Base-by-base conservation (phyloP, 257 asterid species). In the Paulownia fortunei region DNA sequence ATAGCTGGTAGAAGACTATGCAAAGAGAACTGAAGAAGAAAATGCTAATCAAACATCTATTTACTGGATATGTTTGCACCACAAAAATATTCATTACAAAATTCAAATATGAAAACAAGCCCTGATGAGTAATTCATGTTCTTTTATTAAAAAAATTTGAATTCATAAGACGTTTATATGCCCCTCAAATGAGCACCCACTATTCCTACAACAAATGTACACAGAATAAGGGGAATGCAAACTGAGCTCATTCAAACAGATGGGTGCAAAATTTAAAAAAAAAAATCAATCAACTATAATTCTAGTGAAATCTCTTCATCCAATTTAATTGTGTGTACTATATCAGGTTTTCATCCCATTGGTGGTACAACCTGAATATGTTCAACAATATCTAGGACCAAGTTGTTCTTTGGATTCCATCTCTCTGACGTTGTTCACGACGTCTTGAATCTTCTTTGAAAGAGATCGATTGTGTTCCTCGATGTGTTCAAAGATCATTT, bases 401-500 rank as follows among this genome's bases (percentile, higher is more conserved):
- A 61, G 72, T 51, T 83, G 91, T 65, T 91, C 92, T 63, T 76
- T 85, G 26, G 95, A 86, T 81, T 92, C 98, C 83, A 94, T 80
- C 72, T 89, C 96, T 82, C 94, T 87, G 11, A 92, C 97, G 82
- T 84, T 89, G 83, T 87, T 84, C 81, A 91, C 96, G 55, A 89
- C 84, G 83, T 80, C 85, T 72, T 91, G 90, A 64, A 91, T 89
- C 92, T 92, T 94, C 89, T 89, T 94, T 7, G 94, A 86, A 59
- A 92, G 81, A 62, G 97, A 91, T 78, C 87, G 91, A 71, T 94
- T 90, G 86, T 94, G 97, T 76, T 92, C 97, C 80, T 95, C 99
- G 24, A 92, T 95, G 85, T 90, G 98, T 83, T 92, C 97, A 64
- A 94, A 89, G 36, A 94, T 85, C 92, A 86, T 90, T 76, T 92